Base-by-base conservation (phyloP, 768 basidiomycete genomes). In the Pisolithus orientalis region DNA sequence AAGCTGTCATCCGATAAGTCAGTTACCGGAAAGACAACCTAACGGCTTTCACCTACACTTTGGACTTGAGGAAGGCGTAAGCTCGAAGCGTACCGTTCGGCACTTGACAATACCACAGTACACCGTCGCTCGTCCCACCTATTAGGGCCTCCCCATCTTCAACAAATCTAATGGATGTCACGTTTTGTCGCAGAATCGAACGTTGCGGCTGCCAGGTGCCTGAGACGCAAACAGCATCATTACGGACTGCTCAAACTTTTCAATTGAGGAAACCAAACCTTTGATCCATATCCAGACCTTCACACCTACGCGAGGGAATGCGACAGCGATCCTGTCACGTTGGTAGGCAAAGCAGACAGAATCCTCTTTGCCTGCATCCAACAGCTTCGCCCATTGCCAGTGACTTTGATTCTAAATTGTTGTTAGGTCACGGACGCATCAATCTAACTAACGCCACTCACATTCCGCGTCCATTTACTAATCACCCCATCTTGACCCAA, bases 81-180 rank as follows among this genome's bases (percentile, higher is more conserved):
- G 80, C 82, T 5, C 79, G 77, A 43, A 84, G 67, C 11, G 79
- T 84, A 27, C 84, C 84, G 56, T 84, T 84, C 0, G 83, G 82
- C 53, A 87, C 70, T 60, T 81, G 79, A 57, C 80, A 84, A 62
- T 82, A 76, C 85, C 85, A 86, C 85, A 87, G 58, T 17, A 82
- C 80, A 10, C 85, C 85, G 58, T 87, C 85, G 49, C 74, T 75
- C 28, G 86, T 86, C 2, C 84, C 86, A 1, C 86, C 85, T 24
- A 87, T 68, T 43, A 87, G 67, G 45, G 80, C 82, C 37, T 74
- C 72, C 0, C 85, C 86, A 31, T 80, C 80, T 24, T 82, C 77
- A 8, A 85, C 72, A 60, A 87, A 86, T 57, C 72, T 74, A 53
- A 87, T 74, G 4, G 78, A 75, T 7, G 82, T 83, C 44, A 86